Percentiles rank a stretch among this genome's conserved stretches.
Conservation (phyloP, 768 basidiomycete genomes). For the Termitomyces sp. region DNA sequence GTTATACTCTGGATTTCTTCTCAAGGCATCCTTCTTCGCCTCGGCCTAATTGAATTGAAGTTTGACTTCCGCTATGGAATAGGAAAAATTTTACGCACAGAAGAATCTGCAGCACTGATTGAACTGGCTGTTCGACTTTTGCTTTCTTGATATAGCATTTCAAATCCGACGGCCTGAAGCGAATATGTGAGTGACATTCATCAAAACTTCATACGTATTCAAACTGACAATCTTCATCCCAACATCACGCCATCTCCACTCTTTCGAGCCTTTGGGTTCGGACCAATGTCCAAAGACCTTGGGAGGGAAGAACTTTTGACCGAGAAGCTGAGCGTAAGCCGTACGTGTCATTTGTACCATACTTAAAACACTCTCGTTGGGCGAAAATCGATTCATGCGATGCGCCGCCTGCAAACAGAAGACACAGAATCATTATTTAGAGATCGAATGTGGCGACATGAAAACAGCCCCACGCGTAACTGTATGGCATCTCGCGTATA, state of each 20-base stretch:
- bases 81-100: conserved; percentile 32
- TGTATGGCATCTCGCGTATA: conserved; percentile 93
- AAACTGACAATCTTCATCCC: conserved; percentile 87
- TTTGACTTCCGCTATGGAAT: conserved; percentile 2
- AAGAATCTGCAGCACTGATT: conserved; percentile 30
- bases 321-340: conserved; percentile 88
- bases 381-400: conserved; percentile 87
- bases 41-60: conserved; percentile 35
- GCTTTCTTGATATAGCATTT: conserved; percentile 91
- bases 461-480: conserved; percentile 57
- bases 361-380: conserved; percentile 53
- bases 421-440: neutral
- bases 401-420: conserved; percentile 59
- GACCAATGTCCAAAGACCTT: conserved; percentile 78
- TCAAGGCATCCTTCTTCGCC: conserved; percentile 63
- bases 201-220: neutral
- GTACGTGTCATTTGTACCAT: conserved; percentile 79
- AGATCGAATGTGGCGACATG: neutral
- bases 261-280: conserved; percentile 55
- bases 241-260: conserved; percentile 76
- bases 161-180: conserved; percentile 83
- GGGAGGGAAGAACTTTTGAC: conserved; percentile 90
- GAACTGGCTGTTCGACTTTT: conserved; percentile 45
- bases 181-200: conserved; percentile 5
- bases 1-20: conserved; percentile 58